Base-by-base conservation (phyloP, 192 early-diverging fungal species). In the Linnemannia hyalina region DNA sequence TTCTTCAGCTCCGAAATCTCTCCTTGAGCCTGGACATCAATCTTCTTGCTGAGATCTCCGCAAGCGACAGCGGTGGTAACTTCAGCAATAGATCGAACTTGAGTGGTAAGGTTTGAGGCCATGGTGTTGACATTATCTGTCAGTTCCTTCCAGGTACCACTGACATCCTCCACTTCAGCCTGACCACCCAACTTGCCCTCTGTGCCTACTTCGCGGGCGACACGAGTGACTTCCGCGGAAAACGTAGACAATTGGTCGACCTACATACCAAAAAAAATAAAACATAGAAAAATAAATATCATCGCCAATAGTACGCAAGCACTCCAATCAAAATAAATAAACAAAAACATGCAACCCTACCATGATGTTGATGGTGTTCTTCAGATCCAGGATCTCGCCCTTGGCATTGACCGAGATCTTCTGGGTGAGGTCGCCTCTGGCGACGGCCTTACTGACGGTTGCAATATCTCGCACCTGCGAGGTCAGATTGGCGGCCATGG, bases 1-100 rank as follows among this genome's bases (percentile, higher is more conserved):
- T 85, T 84, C 86, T 94, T 94, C 1, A 94, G 91, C 1, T 93
- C 93, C 13, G 86, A 57, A 73, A 95, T 95, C 75, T 95, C 94
- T 18, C 94, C 94, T 35, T 90, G 41, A 7, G 87, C 89, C 69
- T 95, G 81, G 6, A 92, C 91, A 0, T 88, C 80, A 23, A 94
- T 90, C 55, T 89, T 93, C 63, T 92, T 87, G 1, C 80, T 81
- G 8, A 94, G 78, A 76, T 94, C 92, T 36, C 93, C 93, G 0
- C 74, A 74, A 3, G 93, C 93, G 15, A 94, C 93, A 13, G 93
- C 93, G 23, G 89, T 92, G 22, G 89, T 92, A 16, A 94, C 93
- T 8, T 55, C 81, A 15, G 92, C 91, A 38, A 94, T 94, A 63
- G 91, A 91, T 73, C 93, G 89, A 5, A 93, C 92, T 75, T 91